phyloP scores from a whole-genome alignment of 176 grass and related monocot genomes.

The Eleusine coracana region DNA sequence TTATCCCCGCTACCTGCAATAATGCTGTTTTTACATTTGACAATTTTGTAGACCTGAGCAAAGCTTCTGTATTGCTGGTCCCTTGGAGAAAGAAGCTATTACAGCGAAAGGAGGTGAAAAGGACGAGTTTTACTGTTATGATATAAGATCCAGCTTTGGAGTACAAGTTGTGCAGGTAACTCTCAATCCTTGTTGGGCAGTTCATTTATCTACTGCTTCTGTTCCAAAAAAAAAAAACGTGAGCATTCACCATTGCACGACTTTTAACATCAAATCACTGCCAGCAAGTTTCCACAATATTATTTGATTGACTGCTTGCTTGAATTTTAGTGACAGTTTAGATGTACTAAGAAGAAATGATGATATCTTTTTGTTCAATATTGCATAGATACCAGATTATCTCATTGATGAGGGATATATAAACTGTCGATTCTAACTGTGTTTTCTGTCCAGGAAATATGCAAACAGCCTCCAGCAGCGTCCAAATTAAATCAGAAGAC shows the following conservation, averaged over 20 bases:
- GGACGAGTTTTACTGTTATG: slow-evolving; percentile 56
- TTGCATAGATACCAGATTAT: neutral
- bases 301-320: neutral
- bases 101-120: slow-evolving; percentile 61
- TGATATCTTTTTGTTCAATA: neutral
- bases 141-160: slow-evolving; percentile 92
- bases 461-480: slow-evolving; percentile 43
- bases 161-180: slow-evolving; percentile 95
- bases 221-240: neutral
- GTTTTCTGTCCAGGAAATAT: slow-evolving; percentile 61
- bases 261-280: neutral
- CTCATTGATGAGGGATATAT: neutral
- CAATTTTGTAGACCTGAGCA: slow-evolving; percentile 76
- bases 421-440: neutral
- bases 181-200: neutral
- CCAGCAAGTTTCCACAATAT: neutral
- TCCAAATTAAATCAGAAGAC: slow-evolving; percentile 65
- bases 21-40: slow-evolving; percentile 23
- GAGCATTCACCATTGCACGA: neutral
- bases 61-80: slow-evolving; percentile 91
- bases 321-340: neutral
- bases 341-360: neutral
- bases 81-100: slow-evolving; percentile 67
- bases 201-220: neutral
- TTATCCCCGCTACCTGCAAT: neutral